Evolutionary conservation across 2,329 filamentous ascomycete species (phyloP).

Genomic region (Lachnellula occidentalis): DNA sequence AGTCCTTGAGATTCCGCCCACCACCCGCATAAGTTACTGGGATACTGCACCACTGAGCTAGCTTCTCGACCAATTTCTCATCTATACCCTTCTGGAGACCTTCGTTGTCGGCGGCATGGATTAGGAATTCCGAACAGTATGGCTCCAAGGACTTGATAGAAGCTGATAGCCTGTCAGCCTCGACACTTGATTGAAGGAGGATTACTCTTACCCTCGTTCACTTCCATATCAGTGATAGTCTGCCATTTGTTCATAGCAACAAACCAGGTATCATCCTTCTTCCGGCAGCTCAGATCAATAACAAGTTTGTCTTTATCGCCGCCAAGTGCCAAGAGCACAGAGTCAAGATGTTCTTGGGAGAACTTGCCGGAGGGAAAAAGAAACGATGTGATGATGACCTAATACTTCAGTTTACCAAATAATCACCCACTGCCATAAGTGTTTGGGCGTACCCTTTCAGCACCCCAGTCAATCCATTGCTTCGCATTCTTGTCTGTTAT

Average conservation of each 20-base stretch:
- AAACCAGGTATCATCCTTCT: conserved; percentile 71
- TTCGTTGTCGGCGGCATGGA: conserved; percentile 96
- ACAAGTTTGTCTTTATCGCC: conserved; percentile 78
- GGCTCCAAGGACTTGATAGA: conserved; percentile 77
- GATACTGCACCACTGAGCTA: conserved; percentile 83
- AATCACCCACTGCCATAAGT: neutral
- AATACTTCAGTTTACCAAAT: conserved; percentile 28
- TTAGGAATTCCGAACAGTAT: conserved; percentile 93
- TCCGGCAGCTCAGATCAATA: conserved; percentile 88
- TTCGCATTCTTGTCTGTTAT: conserved; percentile 80
- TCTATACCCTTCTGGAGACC: conserved; percentile 90
- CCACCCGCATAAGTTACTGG: conserved; percentile 96
- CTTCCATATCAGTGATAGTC: conserved; percentile 92
- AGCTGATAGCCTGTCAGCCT: conserved; percentile 46
- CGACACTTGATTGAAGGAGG: neutral
- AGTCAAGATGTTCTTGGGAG: conserved; percentile 68
- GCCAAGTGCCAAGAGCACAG: conserved; percentile 66
- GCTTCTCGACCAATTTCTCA: conserved; percentile 67
- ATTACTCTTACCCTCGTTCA: conserved; percentile 63
- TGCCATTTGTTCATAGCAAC: conserved; percentile 99
- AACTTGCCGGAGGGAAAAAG: conserved; percentile 84
- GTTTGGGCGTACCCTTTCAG: conserved; percentile 67
- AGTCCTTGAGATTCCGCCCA: conserved; percentile 73
- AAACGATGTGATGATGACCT: conserved; percentile 97
- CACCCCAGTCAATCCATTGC: conserved; percentile 81